Conservation (phyloP, 768 basidiomycete genomes). For the Phaeotremella skinneri region DNA sequence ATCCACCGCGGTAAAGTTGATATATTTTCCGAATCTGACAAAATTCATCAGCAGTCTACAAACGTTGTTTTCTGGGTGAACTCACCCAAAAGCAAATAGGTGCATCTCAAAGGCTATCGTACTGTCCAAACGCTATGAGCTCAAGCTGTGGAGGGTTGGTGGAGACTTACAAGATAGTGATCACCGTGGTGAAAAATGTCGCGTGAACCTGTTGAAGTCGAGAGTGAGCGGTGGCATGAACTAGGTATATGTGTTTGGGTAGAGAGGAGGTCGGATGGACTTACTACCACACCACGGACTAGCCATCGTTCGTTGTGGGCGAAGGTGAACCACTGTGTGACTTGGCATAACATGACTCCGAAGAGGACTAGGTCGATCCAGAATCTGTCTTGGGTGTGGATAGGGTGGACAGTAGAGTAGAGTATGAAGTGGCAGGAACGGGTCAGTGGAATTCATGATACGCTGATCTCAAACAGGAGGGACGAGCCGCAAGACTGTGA, state of each 20-base stretch:
- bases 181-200: neutral
- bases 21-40: constrained; percentile 10
- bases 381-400: neutral
- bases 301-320: constrained; percentile 3
- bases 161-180: neutral
- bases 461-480: neutral
- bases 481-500: neutral
- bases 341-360: constrained; percentile 7
- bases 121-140: neutral
- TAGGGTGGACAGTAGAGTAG: too few species aligned
- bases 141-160: neutral
- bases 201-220: neutral
- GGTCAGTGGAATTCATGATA: too few species aligned
- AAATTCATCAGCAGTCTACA: too few species aligned
- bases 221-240: too few species aligned
- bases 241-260: too few species aligned
- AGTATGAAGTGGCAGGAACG: too few species aligned
- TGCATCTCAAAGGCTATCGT: constrained; percentile 4
- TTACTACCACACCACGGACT: constrained; percentile 2
- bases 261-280: too few species aligned
- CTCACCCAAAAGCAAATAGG: constrained; percentile 7
- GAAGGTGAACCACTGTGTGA: constrained; percentile 3
- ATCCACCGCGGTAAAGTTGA: neutral
- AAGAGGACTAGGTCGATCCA: constrained; percentile 7
- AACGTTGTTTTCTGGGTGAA: too few species aligned